phyloP scores from a whole-genome alignment of 2,329 filamentous ascomycete species.

The Simplicillium aogashimaense region DNA sequence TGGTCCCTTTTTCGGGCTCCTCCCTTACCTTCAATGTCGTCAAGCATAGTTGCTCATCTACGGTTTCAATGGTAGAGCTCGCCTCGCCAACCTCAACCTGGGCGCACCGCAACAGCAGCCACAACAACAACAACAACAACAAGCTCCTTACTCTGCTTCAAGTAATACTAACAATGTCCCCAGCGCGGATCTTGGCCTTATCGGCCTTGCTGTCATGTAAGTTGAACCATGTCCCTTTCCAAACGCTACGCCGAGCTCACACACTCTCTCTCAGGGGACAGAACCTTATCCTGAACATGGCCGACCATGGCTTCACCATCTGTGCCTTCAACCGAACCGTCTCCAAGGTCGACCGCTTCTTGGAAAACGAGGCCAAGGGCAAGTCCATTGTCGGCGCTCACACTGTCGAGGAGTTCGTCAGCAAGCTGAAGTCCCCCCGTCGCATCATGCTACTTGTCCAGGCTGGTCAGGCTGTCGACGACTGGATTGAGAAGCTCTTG shows the following conservation, averaged over 20 bases:
- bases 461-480: conserved; percentile 94
- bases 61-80: conserved; percentile 46
- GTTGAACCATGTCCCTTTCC: conserved; percentile 17
- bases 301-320: conserved; percentile 90
- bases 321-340: conserved; percentile 98
- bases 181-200: conserved; percentile 85
- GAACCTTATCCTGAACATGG: conserved; percentile 85
- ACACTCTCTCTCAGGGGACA: conserved; percentile 45
- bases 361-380: conserved; percentile 86
- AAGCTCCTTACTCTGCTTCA: conserved; percentile 13
- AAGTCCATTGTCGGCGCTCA: conserved; percentile 93
- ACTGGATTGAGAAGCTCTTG: conserved; percentile 95
- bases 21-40: conserved; percentile 1
- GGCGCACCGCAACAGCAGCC: conserved; percentile 43
- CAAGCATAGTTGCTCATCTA: background rate
- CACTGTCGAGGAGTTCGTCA: conserved; percentile 85
- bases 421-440: conserved; percentile 94
- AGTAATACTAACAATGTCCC: conserved; percentile 27
- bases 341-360: conserved; percentile 92
- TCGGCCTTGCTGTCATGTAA: conserved; percentile 85
- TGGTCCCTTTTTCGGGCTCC: conserved; percentile 13
- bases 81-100: conserved; percentile 64
- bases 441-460: conserved; percentile 98
- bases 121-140: conserved; percentile 12
- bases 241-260: conserved; percentile 1